phyloP scores from a whole-genome alignment of 148 eudicot genomes.

The Mesembryanthemum crystallinum region DNA sequence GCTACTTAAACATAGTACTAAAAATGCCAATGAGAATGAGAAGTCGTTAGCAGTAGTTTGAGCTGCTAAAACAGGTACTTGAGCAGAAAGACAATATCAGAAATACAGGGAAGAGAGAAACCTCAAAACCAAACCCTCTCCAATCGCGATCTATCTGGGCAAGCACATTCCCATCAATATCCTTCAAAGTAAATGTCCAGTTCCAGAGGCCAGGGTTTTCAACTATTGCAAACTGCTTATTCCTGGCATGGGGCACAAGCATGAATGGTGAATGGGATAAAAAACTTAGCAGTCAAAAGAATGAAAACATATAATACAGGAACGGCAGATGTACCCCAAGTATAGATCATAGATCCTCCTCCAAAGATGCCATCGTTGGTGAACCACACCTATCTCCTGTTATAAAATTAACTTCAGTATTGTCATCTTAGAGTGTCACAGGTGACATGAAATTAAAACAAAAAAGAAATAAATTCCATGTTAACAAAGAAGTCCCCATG shows the following conservation, averaged over 20 bases:
- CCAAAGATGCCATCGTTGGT: slow-evolving; percentile 99
- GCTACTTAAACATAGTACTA: not conserved
- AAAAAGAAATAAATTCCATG: not conserved
- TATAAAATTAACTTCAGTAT: slow-evolving; percentile 14
- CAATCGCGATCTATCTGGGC: slow-evolving; percentile 96
- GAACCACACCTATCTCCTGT: slow-evolving; percentile 97
- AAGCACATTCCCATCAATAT: slow-evolving; percentile 65
- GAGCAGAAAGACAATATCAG: not conserved
- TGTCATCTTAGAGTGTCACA: not conserved
- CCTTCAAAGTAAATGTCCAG: slow-evolving; percentile 97
- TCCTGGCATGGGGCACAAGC: slow-evolving; percentile 34
- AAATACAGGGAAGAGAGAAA: slow-evolving; percentile 26
- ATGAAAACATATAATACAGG: not conserved
- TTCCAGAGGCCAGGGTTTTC: slow-evolving; percentile 95
- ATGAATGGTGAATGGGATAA: not conserved
- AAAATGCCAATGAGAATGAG: not conserved
- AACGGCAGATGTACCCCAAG: slow-evolving; percentile 56
- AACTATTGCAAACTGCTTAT: slow-evolving; percentile 91
- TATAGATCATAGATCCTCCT: slow-evolving; percentile 95
- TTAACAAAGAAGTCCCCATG: not conserved
- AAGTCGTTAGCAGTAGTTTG: not conserved
- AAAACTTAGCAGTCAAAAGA: slow-evolving; percentile 4
- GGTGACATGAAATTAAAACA: not conserved
- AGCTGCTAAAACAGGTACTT: not conserved
- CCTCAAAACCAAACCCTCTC: slow-evolving; percentile 99